Evolutionary conservation across 805 yeast genomes (phyloP).

Genomic region (Grigorovia jiainica): DNA sequence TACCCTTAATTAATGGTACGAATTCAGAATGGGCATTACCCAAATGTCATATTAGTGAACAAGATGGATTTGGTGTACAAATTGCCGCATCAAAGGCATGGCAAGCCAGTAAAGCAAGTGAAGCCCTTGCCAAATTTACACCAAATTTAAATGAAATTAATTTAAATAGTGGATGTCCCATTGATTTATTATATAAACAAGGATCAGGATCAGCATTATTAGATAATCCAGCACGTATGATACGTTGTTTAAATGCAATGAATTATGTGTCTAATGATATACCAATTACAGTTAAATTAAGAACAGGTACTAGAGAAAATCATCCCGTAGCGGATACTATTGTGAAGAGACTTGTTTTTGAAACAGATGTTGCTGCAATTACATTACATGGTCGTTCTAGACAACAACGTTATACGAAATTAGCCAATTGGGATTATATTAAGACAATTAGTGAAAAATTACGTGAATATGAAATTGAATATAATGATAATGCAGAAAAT

Average conservation of each 20-base stretch:
- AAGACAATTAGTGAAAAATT: slow-evolving; percentile 62
- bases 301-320: slow-evolving; percentile 82
- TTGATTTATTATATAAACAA: slow-evolving; percentile 82
- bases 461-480: slow-evolving; percentile 43
- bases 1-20: slow-evolving; percentile 81
- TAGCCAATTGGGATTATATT: slow-evolving; percentile 90
- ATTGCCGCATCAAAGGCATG: slow-evolving; percentile 85
- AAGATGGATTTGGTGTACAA: slow-evolving; percentile 88
- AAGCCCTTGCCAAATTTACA: slow-evolving; percentile 38
- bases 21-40: slow-evolving; percentile 97
- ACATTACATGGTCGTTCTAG: slow-evolving; percentile 95
- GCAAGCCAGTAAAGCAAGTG: slow-evolving; percentile 92
- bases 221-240: slow-evolving; percentile 77
- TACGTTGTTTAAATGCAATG: slow-evolving; percentile 80
- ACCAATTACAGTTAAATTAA: slow-evolving; percentile 84
- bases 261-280: slow-evolving; percentile 78
- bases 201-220: slow-evolving; percentile 94
- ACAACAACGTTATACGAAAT: slow-evolving; percentile 86
- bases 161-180: slow-evolving; percentile 95
- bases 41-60: slow-evolving; percentile 73
- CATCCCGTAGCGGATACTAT: slow-evolving; percentile 81
- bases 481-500: slow-evolving; percentile 46
- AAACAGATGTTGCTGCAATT: slow-evolving; percentile 79
- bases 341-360: slow-evolving; percentile 60
- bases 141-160: slow-evolving; percentile 73